phyloP scores from a whole-genome alignment of 148 eudicot species.

The Chenopodium suecicum region DNA sequence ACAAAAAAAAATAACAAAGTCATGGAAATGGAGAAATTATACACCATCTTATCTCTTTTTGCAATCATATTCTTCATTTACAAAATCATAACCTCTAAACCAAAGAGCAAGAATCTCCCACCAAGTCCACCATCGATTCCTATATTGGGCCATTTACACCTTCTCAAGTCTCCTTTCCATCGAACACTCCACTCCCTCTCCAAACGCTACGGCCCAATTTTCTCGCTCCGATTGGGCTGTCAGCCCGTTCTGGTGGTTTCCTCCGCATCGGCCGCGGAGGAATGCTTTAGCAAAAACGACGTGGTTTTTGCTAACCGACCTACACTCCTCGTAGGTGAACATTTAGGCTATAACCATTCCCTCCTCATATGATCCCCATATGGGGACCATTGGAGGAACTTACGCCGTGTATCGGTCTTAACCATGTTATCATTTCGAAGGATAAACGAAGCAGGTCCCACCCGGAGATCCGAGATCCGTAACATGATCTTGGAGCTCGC shows the following conservation, averaged over 20 bases:
- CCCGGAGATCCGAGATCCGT: constrained; percentile 20
- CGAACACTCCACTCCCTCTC: constrained; percentile 21
- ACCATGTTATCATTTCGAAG: constrained; percentile 22
- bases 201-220: constrained; percentile 27
- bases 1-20: background rate
- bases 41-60: background rate
- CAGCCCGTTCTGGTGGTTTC: constrained; percentile 23
- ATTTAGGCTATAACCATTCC: constrained; percentile 28
- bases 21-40: constrained; percentile 14
- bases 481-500: constrained; percentile 16
- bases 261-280: constrained; percentile 28
- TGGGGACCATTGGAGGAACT: constrained; percentile 38
- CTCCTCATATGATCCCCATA: constrained; percentile 24
- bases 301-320: constrained; percentile 35
- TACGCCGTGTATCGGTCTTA: constrained; percentile 23
- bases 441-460: constrained; percentile 16
- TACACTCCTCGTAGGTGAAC: constrained; percentile 8
- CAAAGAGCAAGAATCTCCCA: constrained; percentile 18
- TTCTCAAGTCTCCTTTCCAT: constrained; percentile 31
- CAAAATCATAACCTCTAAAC: background rate
- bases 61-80: constrained; percentile 8
- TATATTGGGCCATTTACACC: constrained; percentile 39
- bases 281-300: constrained; percentile 32
- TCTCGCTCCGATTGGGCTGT: constrained; percentile 27
- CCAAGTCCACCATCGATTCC: constrained; percentile 41